Base-by-base conservation (phyloP, 495 filamentous ascomycete species). In the Talaromyces ruber region DNA sequence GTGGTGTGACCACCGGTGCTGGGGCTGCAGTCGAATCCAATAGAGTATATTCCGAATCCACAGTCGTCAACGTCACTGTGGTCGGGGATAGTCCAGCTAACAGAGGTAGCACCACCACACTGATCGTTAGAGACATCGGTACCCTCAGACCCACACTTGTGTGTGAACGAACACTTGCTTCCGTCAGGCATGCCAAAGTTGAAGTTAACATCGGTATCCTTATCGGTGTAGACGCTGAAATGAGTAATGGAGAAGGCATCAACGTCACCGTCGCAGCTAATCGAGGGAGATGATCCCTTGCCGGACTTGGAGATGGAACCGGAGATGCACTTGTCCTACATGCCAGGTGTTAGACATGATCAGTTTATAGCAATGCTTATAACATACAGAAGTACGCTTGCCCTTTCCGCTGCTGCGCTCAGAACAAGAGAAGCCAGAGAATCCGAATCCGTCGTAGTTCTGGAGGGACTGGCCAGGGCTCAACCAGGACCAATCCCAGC, bases 61-160 rank as follows among this genome's bases (percentile, higher is more conserved):
- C 91, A 93, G 60, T 70, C 69, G 45, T 76, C 71, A 37, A 74
- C 66, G 51, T 77, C 71, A 63, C 78, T 75, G 70, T 86, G 74
- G 7, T 76, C 67, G 16, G 89, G 89, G 67, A 91, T 84, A 71
- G 90, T 80, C 69, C 96, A 86, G 37, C 83, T 84, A 34, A 97
- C 90, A 24, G 81, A 82, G 68, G 80, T 88, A 62, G 93, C 93
- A 75, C 93, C 92, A 81, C 92, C 93, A 72, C 93, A 97, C 79
- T 96, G 91, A 63, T 79, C 83, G 80, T 96, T 96, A 72, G 81
- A 72, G 64, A 96, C 79, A 58, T 77, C 81, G 57, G 85, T 84
- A 67, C 89, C 89, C 25, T 77, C 76, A 54, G 82, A 74, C 58
- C 76, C 79, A 82, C 89, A 94, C 29, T 74, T 66, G 60, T 81